Conservation (phyloP, 306 rosid species). For the Urtica urens region DNA sequence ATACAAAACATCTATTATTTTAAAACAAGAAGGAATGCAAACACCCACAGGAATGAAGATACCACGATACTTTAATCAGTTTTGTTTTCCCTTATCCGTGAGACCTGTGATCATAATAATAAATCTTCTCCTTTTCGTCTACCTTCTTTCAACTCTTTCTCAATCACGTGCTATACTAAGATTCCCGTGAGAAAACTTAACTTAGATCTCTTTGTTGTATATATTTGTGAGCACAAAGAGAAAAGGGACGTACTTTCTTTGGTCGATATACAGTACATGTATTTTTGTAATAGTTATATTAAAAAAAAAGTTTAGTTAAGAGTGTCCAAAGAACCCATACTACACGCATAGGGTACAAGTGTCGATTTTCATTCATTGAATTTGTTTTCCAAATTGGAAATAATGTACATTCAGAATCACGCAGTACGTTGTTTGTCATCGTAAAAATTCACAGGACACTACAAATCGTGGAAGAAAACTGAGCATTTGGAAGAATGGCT, state of each 20-base stretch:
- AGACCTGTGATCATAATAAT: slow-evolving; percentile 20
- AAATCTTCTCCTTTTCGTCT: slow-evolving; percentile 1
- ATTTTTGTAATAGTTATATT: too few relatives aligned
- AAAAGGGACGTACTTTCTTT: too few relatives aligned
- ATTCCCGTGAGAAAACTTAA: slow-evolving; percentile 24
- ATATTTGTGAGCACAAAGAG: too few relatives aligned
- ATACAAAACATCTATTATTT: too few relatives aligned
- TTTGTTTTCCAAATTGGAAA: neutral
- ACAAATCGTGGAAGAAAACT: too few relatives aligned
- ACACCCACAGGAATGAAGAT: too few relatives aligned
- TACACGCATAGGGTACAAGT: neutral
- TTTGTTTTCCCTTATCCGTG: slow-evolving; percentile 4
- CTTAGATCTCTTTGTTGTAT: too few relatives aligned
- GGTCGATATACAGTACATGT: too few relatives aligned
- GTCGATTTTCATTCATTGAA: slow-evolving; percentile 2
- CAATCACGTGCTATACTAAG: slow-evolving; percentile 18
- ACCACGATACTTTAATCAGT: too few relatives aligned
- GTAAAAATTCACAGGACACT: too few relatives aligned
- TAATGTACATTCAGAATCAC: neutral
- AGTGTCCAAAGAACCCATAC: neutral
- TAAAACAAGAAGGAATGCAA: too few relatives aligned
- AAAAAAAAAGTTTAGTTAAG: neutral
- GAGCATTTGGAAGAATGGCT: too few relatives aligned
- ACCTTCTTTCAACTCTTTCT: neutral
- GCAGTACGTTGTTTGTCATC: neutral